These are phyloP conservation scores for Bolboschoenus planiculmis DNA, from an alignment of 176 grass and related monocot species.

Conservation along the genomic window DNA sequence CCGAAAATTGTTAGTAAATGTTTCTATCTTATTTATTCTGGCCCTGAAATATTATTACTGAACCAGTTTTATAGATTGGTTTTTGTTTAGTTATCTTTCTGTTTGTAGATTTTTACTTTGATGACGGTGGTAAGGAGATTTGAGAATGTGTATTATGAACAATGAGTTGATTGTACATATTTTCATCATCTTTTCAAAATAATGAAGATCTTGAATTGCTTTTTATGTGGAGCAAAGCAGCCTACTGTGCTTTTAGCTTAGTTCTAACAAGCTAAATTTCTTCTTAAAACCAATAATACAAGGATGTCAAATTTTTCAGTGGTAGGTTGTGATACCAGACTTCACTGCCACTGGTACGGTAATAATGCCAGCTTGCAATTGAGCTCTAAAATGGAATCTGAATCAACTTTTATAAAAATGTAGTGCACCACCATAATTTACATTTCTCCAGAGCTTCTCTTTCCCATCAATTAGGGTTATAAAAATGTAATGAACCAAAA, in stretches of 20 bases:
- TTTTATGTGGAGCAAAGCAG: too few species aligned
- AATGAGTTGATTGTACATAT: too few species aligned
- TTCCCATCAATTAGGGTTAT: too few species aligned
- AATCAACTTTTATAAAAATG: too few species aligned
- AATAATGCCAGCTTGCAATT: neutral
- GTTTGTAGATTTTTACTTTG: neutral
- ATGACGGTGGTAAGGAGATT: neutral
- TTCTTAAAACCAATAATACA: neutral
- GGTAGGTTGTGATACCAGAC: neutral
- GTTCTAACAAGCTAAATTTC: neutral
- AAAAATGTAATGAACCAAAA: too few species aligned
- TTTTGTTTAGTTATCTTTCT: neutral
- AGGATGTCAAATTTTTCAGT: neutral
- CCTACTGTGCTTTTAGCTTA: too few species aligned
- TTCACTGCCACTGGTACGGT: neutral
- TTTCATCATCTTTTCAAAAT: too few species aligned
- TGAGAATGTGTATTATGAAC: too few species aligned
- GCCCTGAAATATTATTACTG: neutral
- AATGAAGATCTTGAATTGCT: too few species aligned
- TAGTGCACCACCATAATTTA: too few species aligned
- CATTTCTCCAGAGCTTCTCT: too few species aligned
- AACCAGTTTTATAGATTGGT: neutral
- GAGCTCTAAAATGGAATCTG: neutral
- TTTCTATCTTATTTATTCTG: neutral
- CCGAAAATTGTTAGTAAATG: neutral